Percentiles rank a stretch among this genome's conserved stretches.
Conservation (phyloP, 306 rosid species). For the Fragaria vesca region DNA sequence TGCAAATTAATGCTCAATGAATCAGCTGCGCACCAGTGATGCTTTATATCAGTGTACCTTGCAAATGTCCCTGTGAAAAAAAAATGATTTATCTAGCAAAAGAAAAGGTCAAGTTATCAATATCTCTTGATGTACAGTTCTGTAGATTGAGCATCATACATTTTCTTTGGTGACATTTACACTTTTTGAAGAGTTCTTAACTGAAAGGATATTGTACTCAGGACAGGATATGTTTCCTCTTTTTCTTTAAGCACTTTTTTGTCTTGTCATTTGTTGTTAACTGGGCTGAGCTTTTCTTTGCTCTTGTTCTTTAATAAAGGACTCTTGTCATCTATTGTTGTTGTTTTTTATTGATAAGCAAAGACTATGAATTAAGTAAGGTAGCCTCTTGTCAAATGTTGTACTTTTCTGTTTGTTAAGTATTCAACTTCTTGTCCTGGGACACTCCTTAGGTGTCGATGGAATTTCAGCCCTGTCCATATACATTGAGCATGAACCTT, state of each 20-base stretch:
- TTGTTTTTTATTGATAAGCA: too few species aligned
- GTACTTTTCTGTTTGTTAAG: not conserved
- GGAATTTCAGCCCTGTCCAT: not conserved
- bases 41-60: not conserved
- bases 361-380: not conserved
- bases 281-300: not conserved
- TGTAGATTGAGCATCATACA: not conserved
- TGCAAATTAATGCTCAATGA: not conserved
- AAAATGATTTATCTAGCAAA: not conserved
- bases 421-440: not conserved
- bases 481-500: not conserved
- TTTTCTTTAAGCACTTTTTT: not conserved
- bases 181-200: not conserved
- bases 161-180: not conserved
- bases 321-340: too few species aligned
- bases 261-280: not conserved
- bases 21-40: not conserved
- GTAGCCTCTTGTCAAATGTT: not conserved
- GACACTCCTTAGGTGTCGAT: not conserved
- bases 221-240: not conserved
- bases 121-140: not conserved
- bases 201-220: not conserved
- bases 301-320: not conserved
- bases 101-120: not conserved
- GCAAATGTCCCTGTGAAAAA: not conserved